Percentiles rank a stretch among this genome's conserved stretches.
phyloP scores from a whole-genome alignment of 2,329 filamentous ascomycete species.

The Claviceps sp. region DNA sequence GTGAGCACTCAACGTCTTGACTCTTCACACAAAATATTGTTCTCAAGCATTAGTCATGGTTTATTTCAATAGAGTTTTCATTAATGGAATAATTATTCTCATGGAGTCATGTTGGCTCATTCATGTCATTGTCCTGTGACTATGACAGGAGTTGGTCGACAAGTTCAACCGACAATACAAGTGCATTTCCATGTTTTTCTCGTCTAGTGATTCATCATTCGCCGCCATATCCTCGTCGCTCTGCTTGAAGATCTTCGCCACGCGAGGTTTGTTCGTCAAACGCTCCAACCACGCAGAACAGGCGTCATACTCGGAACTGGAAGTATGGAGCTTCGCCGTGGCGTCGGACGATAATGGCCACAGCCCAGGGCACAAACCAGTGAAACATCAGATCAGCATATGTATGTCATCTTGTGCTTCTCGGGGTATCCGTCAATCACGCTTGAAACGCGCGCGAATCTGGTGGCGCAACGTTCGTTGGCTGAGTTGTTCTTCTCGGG shows the following conservation, averaged over 20 bases:
- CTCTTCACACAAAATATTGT: not conserved
- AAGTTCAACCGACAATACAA: no score
- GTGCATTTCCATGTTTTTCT: no score
- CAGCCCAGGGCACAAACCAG: constrained; percentile 11
- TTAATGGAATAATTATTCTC: no score
- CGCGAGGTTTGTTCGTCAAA: not conserved
- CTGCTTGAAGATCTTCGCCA: constrained; percentile 3
- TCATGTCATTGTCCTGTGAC: no score
- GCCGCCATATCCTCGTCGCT: not conserved
- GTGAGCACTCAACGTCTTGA: not conserved
- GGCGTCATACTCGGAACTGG: not conserved
- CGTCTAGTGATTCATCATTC: not conserved
- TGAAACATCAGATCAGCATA: constrained; percentile 13
- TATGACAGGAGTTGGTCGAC: no score
- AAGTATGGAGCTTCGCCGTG: not conserved
- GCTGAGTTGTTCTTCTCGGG: constrained; percentile 14
- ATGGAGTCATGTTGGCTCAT: no score
- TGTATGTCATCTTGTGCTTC: constrained; percentile 11
- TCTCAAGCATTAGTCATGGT: not conserved
- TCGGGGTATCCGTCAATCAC: constrained; percentile 13
- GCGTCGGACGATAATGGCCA: not conserved
- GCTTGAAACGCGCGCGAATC: constrained; percentile 15
- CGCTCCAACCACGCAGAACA: constrained; percentile 4
- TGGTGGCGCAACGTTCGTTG: constrained; percentile 15
- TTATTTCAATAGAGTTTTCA: not conserved